phyloP scores from a whole-genome alignment of 2,329 filamentous ascomycete genomes.

The Passalora sequoiae region DNA sequence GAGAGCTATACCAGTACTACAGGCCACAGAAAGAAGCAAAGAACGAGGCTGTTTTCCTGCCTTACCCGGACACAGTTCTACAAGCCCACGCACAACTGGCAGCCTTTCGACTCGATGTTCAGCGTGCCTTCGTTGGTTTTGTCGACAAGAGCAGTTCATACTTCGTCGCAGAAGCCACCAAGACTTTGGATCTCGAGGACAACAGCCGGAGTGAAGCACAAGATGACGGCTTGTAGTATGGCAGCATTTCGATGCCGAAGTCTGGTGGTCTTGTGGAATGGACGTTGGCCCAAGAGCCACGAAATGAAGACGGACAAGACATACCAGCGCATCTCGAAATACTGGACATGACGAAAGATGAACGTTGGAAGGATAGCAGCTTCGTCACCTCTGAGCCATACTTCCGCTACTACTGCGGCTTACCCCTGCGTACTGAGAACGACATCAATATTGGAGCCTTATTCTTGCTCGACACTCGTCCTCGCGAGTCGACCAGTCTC shows the following conservation, averaged over 20 bases:
- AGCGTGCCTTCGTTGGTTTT: slow-evolving; percentile 49
- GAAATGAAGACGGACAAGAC: slow-evolving; percentile 20
- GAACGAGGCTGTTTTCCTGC: slow-evolving; percentile 15
- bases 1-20: slow-evolving; percentile 27
- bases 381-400: slow-evolving; percentile 30
- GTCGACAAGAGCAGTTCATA: slow-evolving; percentile 47
- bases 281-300: slow-evolving; percentile 37
- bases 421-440: slow-evolving; percentile 32
- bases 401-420: slow-evolving; percentile 33
- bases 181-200: slow-evolving; percentile 38
- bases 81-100: slow-evolving; percentile 48
- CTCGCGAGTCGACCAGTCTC: slow-evolving; percentile 38
- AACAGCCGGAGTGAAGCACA: slow-evolving; percentile 20
- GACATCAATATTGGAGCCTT: slow-evolving; percentile 52
- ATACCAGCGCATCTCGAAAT: slow-evolving; percentile 36
- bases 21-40: slow-evolving; percentile 18
- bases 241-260: slow-evolving; percentile 52
- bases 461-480: slow-evolving; percentile 54
- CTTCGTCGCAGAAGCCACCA: slow-evolving; percentile 50
- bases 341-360: slow-evolving; percentile 29
- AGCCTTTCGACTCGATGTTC: slow-evolving; percentile 44
- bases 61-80: slow-evolving; percentile 37
- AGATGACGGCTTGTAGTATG: slow-evolving; percentile 34
- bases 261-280: slow-evolving; percentile 55
- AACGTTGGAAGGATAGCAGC: slow-evolving; percentile 28